Evolutionary conservation across 1,139 yeast genomes (phyloP), one percentile per base, ranked within the genome.

Genomic region (Candida mesenterica): DNA sequence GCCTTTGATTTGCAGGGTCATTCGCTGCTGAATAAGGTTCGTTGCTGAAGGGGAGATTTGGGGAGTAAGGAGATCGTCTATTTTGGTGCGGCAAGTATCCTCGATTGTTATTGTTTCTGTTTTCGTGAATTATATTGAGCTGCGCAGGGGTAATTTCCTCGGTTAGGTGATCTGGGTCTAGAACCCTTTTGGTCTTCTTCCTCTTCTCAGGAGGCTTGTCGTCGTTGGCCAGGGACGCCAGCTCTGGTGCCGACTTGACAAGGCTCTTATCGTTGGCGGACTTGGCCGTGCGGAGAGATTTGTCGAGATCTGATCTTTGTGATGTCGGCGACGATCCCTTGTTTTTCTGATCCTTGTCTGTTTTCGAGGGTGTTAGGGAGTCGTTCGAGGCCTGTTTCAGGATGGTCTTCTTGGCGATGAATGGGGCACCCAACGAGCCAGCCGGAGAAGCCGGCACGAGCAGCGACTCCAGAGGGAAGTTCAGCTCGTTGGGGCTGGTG

Each of bases 81-180:
- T 13, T 16, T 15, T 30, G 35, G 27, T 37, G 23, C 13, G 37
- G 34, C n/a, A 19, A 14, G 19, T 33, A 24, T 15, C 34, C 22
- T 6, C 22, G 22, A 9, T 19, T 19, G 22, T n/a, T n/a, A n/a
- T 19, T 19, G 22, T 19, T 19, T 19, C 22, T 19, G 9, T 19
- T 37, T 16, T 49, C 50, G 28, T 55, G 61, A 14, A 63, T 42
- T 17, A 52, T 41, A 37, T 59, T 62, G 31, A 64, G 48, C 42
- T 65, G 63, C 0, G 71, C 71, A 2, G 71, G 71, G 0, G 70
- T 65, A 24, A 62, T 53, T 30, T 52, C 66, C 42, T 59, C 62
- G 32, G 51, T 56, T 31, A 65, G 50, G 31, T 54, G 52, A 38
- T 64, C 69, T 3, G 65, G 61, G 39, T 62, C 67, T 10, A 41